phyloP scores from a whole-genome alignment of 2,329 filamentous ascomycete genomes.

The Pseudocercospora fuligena region DNA sequence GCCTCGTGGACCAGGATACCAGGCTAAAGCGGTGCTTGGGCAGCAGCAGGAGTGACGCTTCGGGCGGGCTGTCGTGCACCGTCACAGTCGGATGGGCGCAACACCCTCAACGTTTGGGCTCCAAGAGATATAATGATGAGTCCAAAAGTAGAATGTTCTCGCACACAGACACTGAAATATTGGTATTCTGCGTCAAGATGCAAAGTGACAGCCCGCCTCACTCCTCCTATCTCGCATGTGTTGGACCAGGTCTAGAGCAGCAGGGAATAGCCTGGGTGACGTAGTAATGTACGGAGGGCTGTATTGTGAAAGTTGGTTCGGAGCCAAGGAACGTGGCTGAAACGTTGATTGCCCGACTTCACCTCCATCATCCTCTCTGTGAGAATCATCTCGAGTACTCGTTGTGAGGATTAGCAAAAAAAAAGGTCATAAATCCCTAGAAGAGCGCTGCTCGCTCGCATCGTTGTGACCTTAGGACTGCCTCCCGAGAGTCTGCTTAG shows the following conservation, averaged over 20 bases:
- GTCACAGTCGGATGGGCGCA: neutral
- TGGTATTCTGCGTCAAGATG: neutral
- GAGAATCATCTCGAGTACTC: neutral
- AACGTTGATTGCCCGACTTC: neutral
- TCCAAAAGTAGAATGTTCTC: neutral
- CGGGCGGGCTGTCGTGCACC: slow-evolving; percentile 1
- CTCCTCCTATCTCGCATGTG: slow-evolving; percentile 6
- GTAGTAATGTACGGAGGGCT: neutral
- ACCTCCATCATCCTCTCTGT: neutral
- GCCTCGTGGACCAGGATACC: slow-evolving; percentile 10
- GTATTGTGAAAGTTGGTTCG: neutral
- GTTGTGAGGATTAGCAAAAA: no score
- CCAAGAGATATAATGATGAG: slow-evolving; percentile 4
- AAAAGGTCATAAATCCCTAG: no score
- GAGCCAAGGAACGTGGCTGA: slow-evolving; percentile 1
- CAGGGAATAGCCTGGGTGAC: slow-evolving; percentile 2
- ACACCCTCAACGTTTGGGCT: slow-evolving; percentile 3
- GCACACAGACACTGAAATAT: neutral
- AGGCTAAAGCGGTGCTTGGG: slow-evolving; percentile 10
- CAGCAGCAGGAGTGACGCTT: slow-evolving; percentile 10
- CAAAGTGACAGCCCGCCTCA: slow-evolving; percentile 2
- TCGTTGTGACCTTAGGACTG: neutral
- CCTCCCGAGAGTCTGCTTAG: neutral
- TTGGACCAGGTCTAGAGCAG: neutral
- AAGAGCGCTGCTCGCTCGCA: neutral